phyloP scores from a whole-genome alignment of 495 filamentous ascomycete genomes.

The Talaromyces ruber region DNA sequence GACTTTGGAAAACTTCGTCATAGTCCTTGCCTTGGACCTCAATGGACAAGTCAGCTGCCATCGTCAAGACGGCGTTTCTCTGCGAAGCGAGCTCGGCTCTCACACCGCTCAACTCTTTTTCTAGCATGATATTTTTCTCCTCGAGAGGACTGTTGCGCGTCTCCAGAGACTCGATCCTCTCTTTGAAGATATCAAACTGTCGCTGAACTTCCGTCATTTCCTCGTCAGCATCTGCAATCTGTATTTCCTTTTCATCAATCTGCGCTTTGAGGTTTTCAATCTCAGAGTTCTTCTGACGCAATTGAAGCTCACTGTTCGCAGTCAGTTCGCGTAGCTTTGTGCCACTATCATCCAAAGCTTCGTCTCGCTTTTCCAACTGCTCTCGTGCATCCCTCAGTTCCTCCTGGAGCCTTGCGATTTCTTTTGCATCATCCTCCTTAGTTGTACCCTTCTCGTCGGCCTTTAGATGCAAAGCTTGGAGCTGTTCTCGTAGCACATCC shows the following conservation, averaged over 20 bases:
- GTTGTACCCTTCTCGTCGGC: slow-evolving; percentile 14
- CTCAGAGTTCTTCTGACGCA: slow-evolving; percentile 29
- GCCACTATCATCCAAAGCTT: slow-evolving; percentile 28
- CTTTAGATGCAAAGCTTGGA: slow-evolving; percentile 24
- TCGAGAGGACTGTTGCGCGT: slow-evolving; percentile 30
- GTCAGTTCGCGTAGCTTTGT: slow-evolving; percentile 29
- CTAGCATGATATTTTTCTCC: slow-evolving; percentile 33
- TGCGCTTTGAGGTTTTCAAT: slow-evolving; percentile 35
- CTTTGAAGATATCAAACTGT: slow-evolving; percentile 25
- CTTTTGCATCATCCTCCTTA: background rate
- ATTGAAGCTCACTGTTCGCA: slow-evolving; percentile 22
- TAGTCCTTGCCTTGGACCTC: slow-evolving; percentile 28
- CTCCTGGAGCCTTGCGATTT: slow-evolving; percentile 18
- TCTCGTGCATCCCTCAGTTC: slow-evolving; percentile 30
- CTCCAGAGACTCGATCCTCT: slow-evolving; percentile 28
- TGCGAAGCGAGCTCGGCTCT: slow-evolving; percentile 36
- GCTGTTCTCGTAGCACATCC: slow-evolving; percentile 20
- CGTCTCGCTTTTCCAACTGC: slow-evolving; percentile 29
- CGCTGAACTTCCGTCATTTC: slow-evolving; percentile 26
- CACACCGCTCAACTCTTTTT: slow-evolving; percentile 30
- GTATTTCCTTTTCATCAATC: slow-evolving; percentile 23
- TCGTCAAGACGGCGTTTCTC: slow-evolving; percentile 31
- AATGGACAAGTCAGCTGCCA: slow-evolving; percentile 31
- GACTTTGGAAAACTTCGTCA: slow-evolving; percentile 33
- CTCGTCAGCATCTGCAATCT: slow-evolving; percentile 27